Base-by-base conservation (phyloP, 2,329 filamentous ascomycete species). In the Boeremia lycopersici region DNA sequence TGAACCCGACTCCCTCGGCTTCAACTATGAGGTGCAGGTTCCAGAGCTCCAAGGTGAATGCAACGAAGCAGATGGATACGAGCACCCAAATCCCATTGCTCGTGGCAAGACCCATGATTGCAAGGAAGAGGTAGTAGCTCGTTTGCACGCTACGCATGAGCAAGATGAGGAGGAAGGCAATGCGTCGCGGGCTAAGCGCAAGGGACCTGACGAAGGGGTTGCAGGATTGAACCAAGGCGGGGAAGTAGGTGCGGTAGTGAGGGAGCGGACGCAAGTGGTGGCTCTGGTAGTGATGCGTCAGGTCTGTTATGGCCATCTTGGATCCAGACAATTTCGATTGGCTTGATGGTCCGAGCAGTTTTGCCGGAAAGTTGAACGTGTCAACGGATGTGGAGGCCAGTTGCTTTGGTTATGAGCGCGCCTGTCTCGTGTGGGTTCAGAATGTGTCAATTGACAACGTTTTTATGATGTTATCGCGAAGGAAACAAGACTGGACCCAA, bases 221-320 rank as follows among this genome's bases (percentile, higher is more conserved):
- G 44, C 44, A 38, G 10, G 44, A 47, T 6, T 17, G 34, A 4
- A 19, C 6, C 10, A 47, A 4, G 8, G 25, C 44, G 6, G 26
- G 34, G 34, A 47, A 47, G 33, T 36, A 47, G 15, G 44, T 38
- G 33, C 44, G 44, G 9, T 35, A 47, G 34, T 47, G 44, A 17
- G 34, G 44, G 6, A 47, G 25, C n/a, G n/a, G 33, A 6, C 34
- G 44, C 10, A 47, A 26, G 10, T 36, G 38, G 1, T 33, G 45
- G 13, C 28, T 48, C 28, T 15, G 35, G n/a, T 39, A 40, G 35
- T 48, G 45, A 23, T 23, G 19, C 19, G 19, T 23, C 19, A 23
- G 19, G 19, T 23, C 19, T 23, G 19, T 23, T 23, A 23, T 23
- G 19, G 19, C 19, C 19, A 23, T 23, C 19, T 23, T 23, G 19